Evolutionary conservation across 805 yeast genomes (phyloP), one percentile per base, ranked within the genome.

Genomic region (Kluyveromyces aestuarii): DNA sequence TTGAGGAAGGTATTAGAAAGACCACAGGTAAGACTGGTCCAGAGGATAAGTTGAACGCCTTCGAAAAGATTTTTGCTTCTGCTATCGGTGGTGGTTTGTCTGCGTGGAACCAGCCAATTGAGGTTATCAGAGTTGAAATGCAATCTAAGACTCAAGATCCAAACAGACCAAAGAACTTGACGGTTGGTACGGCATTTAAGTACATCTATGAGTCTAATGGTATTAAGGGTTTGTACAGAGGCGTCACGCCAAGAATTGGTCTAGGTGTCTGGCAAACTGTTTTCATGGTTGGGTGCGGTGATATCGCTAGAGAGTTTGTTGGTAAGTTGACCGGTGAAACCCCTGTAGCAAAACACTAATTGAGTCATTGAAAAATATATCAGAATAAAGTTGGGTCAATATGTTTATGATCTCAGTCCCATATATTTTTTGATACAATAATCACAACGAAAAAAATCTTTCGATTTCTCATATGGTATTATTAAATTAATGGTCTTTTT

Each of bases 21-120:
- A 45, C 75, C 13, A 77, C 82, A 19, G 81, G 81, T 48, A 85
- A 87, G 68, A 68, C 71, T 17, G 72, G 73, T 45, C 51, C 54
- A 11, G 82, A 80, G 50, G 78, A 77, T 25, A 80, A 80, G 61
- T 77, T 93, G 57, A 69, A 73, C 52, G 87, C 95, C 1, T 58
- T 72, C 19, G 98, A 93, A 67, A 90, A 90, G 71, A 84, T 93
- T 49, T 71, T 77, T 25, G 88, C 96, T 6, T 81, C 95, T 16
- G 87, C 85, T 9, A 72, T 93, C 53, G 99, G 99, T 78, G 99
- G 99, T 72, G 97, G 96, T 55, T 78, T 93, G 55, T 81, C 91
- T 51, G 96, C 98, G 16, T 93, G 99, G 98, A 93, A 93, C 71
- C 99, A 93, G 72, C 99, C 98, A 38, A 89, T 93, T 61, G 99